Evolutionary conservation across 208 protist species (phyloP), one percentile per base, ranked within the genome.

Genomic region (Trypanosoma lewisi): DNA sequence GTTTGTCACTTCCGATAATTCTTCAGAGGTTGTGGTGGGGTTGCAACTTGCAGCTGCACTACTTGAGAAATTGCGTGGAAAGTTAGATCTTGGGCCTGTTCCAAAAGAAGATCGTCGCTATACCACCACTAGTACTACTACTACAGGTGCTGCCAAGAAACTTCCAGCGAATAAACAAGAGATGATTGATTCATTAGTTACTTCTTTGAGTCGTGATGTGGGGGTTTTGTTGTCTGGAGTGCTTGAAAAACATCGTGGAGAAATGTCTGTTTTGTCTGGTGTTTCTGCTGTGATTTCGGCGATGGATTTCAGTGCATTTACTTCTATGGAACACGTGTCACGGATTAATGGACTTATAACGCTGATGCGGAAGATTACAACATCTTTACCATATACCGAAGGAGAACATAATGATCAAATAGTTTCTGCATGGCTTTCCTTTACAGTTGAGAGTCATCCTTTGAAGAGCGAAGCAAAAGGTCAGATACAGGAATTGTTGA

Each of bases 401-500:
- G 77, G 79, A 25, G 65, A 58, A 17, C 57, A 73, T 6, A 51
- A 76, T 23, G 70, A 39, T n/a, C 73, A 89, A 47, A 54, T 83
- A 16, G 55, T 68, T n/a, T n/a, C 31, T 34, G 87, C 85, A 9
- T 96, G 90, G 90, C 55, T 83, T 54, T 64, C 79, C 1, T 61
- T 96, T 28, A 67, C 68, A 39, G 71, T 73, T 63, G 75, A 77
- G 30, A 80, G 83, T 45, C 78, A 89, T 60, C 78, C 82, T 0
- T 52, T 91, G 17, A 78, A 73, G 27, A 80, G n/a, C 34, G 78
- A 83, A 47, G 86, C 83, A 0, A 51, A 83, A 54, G 82, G 72
- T 19, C 82, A 96, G 48, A 48, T 96, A 56, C 72, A 85, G 58
- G 82, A 90, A 65, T 48, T 92, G 11, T 61, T 75, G n/a, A 81